phyloP scores from a whole-genome alignment of 2,329 filamentous ascomycete species.

The Lojkania enalia region DNA sequence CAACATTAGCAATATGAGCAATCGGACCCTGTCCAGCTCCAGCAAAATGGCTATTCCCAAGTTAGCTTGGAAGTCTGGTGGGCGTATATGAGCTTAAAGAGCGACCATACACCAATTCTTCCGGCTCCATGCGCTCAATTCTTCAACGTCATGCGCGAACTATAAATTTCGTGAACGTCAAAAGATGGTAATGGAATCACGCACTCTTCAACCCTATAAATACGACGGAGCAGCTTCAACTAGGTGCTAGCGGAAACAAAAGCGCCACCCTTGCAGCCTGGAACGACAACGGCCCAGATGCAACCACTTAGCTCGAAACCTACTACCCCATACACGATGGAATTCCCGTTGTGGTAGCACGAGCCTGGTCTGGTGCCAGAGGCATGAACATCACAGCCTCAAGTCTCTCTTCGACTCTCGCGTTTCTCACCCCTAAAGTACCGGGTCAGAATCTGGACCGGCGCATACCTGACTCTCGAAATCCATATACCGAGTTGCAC shows the following conservation, averaged over 20 bases:
- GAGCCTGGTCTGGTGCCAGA: conserved; percentile 48
- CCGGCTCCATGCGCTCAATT: conserved; percentile 54
- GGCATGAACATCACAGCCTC: conserved; percentile 37
- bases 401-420: conserved; percentile 41
- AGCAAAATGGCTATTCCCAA: conserved; percentile 43
- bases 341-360: conserved; percentile 49
- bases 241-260: conserved; percentile 34
- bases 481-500: conserved; percentile 12
- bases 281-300: conserved; percentile 56
- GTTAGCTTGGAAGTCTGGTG: conserved; percentile 57
- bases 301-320: conserved; percentile 53
- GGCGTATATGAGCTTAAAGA: conserved; percentile 61
- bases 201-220: conserved; percentile 51
- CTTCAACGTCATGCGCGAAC: conserved; percentile 50
- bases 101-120: conserved; percentile 53
- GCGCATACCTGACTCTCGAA: conserved; percentile 17
- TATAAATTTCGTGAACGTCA: conserved; percentile 49
- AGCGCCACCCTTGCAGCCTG: conserved; percentile 52
- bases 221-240: conserved; percentile 43
- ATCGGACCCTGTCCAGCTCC: conserved; percentile 50
- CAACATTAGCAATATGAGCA: conserved; percentile 57
- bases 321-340: conserved; percentile 53
- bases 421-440: conserved; percentile 44
- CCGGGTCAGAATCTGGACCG: conserved; percentile 54
- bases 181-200: conserved; percentile 53